A percentile compares a stretch with the other conserved stretches of the same genome.
Conservation (phyloP, 208 protist species). For the Leishmania major region DNA sequence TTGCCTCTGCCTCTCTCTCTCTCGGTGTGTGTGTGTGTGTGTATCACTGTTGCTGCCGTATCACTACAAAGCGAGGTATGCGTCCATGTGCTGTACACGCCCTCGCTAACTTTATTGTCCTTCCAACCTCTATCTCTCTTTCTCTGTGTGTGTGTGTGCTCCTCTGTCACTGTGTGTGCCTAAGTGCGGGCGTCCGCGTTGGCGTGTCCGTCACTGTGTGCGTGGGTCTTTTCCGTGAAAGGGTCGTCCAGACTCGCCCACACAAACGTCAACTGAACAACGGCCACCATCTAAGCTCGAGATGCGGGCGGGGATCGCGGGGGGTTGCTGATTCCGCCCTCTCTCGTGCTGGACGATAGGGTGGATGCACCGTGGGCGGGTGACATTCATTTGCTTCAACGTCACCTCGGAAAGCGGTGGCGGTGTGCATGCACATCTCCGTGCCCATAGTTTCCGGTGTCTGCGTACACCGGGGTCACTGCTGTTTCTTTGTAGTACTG, state of each 20-base stretch:
- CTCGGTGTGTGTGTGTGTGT: not conserved
- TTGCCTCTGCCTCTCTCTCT: not conserved
- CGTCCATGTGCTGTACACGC: not conserved
- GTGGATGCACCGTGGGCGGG: not conserved
- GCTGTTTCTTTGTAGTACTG: not conserved
- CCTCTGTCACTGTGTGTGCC: not conserved
- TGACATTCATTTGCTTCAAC: not conserved
- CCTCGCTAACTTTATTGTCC: not conserved
- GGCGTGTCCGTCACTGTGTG: not conserved
- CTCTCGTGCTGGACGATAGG: not conserved
- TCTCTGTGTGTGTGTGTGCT: not conserved
- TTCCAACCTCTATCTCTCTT: not conserved
- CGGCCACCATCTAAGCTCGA: not conserved
- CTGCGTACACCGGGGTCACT: not conserved
- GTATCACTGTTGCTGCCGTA: not conserved
- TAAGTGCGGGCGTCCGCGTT: not conserved
- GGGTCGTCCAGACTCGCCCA: not conserved
- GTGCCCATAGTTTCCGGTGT: not conserved
- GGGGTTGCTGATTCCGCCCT: not conserved
- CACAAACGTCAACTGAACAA: not conserved
- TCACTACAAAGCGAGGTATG: not conserved
- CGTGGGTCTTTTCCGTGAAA: not conserved
- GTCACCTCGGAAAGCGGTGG: not conserved
- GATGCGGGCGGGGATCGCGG: not conserved
- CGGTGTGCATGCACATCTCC: not conserved